Evolutionary conservation across 2,329 filamentous ascomycete genomes (phyloP).

Genomic region (Penicillium griseofulvum): DNA sequence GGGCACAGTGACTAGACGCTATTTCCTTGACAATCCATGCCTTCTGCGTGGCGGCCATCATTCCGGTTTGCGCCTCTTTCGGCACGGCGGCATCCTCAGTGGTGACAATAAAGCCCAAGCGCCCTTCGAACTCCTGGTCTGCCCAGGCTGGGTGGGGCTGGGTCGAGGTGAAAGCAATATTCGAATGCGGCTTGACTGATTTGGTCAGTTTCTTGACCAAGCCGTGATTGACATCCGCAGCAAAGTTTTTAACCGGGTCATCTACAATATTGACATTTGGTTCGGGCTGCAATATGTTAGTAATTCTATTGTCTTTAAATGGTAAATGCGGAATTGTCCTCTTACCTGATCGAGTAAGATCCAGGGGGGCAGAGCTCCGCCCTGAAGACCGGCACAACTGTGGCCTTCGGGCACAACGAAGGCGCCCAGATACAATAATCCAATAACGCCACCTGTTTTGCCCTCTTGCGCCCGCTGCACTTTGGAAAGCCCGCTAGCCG

Average conservation of each 20-base stretch:
- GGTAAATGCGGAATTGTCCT: not conserved
- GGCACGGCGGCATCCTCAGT: not conserved
- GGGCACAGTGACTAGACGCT: not conserved
- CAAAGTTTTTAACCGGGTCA: constrained; percentile 15
- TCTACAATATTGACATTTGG: constrained; percentile 13
- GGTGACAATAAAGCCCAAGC: not conserved
- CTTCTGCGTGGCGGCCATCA: not conserved
- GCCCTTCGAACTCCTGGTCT: constrained; percentile 8
- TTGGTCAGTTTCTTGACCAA: constrained; percentile 1
- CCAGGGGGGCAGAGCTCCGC: constrained; percentile 24
- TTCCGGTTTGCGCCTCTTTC: not conserved
- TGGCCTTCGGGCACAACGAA: constrained; percentile 39
- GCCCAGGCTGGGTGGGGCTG: constrained; percentile 27
- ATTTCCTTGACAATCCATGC: not conserved
- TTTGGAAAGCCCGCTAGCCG: not conserved
- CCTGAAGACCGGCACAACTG: constrained; percentile 23
- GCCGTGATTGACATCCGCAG: constrained; percentile 11
- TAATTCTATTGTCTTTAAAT: no score
- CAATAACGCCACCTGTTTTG: constrained; percentile 11
- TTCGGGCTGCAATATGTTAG: not conserved
- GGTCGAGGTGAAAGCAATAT: constrained; percentile 21
- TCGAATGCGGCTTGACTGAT: constrained; percentile 23
- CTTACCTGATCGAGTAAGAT: constrained; percentile 25
- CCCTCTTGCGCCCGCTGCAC: constrained; percentile 8
- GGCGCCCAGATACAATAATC: constrained; percentile 32